Percentiles rank a stretch among this genome's conserved stretches.
Evolutionary conservation across 2,329 filamentous ascomycete species (phyloP).

Genomic region (Kalmusia sp.): DNA sequence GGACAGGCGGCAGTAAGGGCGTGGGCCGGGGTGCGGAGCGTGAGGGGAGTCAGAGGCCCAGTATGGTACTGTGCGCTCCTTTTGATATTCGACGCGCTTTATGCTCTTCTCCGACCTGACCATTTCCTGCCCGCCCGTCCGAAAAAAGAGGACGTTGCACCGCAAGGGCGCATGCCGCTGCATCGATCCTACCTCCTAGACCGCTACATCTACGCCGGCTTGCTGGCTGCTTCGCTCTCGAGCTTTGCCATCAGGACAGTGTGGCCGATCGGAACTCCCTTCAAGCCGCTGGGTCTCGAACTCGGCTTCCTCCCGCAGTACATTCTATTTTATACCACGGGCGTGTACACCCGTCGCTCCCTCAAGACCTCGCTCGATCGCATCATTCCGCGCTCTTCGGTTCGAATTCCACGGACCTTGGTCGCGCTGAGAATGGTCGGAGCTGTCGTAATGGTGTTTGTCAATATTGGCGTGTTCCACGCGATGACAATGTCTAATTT

Average conservation of each 20-base stretch:
- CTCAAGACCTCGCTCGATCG: neutral
- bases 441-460: neutral
- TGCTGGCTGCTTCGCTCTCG: neutral
- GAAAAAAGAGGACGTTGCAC: too few species aligned
- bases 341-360: slow-evolving; percentile 11
- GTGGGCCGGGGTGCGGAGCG: slow-evolving; percentile 5
- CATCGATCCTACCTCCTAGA: neutral
- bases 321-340: slow-evolving; percentile 20
- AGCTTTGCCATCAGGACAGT: slow-evolving; percentile 16
- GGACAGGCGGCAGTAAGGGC: neutral
- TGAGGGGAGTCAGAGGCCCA: slow-evolving; percentile 22
- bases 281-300: slow-evolving; percentile 16
- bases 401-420: neutral
- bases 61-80: slow-evolving; percentile 29
- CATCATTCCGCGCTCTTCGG: neutral
- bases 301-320: slow-evolving; percentile 25
- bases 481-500: neutral
- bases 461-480: neutral
- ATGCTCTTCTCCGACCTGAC: slow-evolving; percentile 1
- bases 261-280: slow-evolving; percentile 16
- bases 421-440: neutral
- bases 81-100: slow-evolving; percentile 22
- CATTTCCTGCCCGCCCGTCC: slow-evolving; percentile 2
- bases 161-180: too few species aligned
- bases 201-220: neutral